Evolutionary conservation across 2,329 filamentous ascomycete genomes (phyloP).

Genomic region (Neopestalotiopsis sp.): DNA sequence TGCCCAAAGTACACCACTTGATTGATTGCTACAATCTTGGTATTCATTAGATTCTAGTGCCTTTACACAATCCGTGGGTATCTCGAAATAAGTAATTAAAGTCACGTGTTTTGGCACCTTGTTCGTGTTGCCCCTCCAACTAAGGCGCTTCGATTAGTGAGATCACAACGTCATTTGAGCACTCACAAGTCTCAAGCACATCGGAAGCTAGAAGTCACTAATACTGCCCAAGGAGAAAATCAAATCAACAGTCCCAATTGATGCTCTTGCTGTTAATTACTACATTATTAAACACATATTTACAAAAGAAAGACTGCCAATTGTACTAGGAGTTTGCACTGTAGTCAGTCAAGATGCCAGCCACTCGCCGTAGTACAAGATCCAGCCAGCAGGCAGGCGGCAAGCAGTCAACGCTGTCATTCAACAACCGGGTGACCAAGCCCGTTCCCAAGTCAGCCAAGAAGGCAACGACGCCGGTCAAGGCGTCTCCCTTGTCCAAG

Average conservation of each 20-base stretch:
- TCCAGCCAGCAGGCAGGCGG: slow-evolving; percentile 41
- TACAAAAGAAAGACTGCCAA: background rate
- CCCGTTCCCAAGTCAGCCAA: slow-evolving; percentile 53
- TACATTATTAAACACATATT: background rate
- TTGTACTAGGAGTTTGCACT: background rate
- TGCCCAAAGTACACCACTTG: too few relatives aligned
- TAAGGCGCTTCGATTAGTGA: background rate
- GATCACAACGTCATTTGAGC: slow-evolving; percentile 20
- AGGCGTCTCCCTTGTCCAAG: slow-evolving; percentile 26
- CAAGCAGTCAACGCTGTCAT: slow-evolving; percentile 63
- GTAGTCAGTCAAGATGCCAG: slow-evolving; percentile 16
- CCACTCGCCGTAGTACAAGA: slow-evolving; percentile 26
- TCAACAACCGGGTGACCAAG: slow-evolving; percentile 64
- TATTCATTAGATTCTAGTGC: too few relatives aligned
- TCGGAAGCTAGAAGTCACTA: background rate
- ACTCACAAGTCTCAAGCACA: background rate
- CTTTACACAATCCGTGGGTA: too few relatives aligned
- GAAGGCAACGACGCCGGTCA: slow-evolving; percentile 37
- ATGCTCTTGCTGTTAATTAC: background rate
- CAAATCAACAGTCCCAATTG: background rate
- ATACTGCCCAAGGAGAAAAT: background rate
- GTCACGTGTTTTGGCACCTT: slow-evolving; percentile 21
- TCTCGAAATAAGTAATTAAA: background rate
- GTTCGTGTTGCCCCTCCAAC: slow-evolving; percentile 23
- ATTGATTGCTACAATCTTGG: too few relatives aligned